Percentiles rank a stretch among this genome's conserved stretches.
Evolutionary conservation across 352 stramenopile genomes (phyloP).

Genomic region (Phytophthora hybrid): DNA sequence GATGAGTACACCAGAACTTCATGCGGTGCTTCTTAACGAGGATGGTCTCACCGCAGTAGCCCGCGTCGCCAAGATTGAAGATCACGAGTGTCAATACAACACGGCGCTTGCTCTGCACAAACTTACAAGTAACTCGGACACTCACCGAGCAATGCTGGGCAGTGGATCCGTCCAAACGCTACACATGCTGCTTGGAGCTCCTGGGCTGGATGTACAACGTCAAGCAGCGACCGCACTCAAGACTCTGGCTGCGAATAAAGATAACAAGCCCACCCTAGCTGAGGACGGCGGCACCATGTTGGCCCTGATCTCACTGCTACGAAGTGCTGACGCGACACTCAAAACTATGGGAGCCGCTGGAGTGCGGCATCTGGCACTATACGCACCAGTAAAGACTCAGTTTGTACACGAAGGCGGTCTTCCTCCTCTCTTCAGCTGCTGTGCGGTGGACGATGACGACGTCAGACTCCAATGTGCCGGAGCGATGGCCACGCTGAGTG

Average conservation of each 20-base stretch:
- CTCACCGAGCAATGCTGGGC: conserved; percentile 73
- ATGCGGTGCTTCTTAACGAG: conserved; percentile 83
- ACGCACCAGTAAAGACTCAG: conserved; percentile 70
- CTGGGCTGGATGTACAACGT: conserved; percentile 79
- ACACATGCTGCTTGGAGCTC: conserved; percentile 76
- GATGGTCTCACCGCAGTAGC: conserved; percentile 86
- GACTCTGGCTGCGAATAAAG: conserved; percentile 90
- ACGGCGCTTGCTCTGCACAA: conserved; percentile 91
- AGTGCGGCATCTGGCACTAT: conserved; percentile 90
- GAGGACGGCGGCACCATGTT: conserved; percentile 86
- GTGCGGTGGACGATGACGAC: conserved; percentile 71
- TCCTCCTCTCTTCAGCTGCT: conserved; percentile 69
- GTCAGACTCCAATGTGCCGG: conserved; percentile 91
- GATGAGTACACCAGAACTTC: conserved; percentile 81
- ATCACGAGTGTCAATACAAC: conserved; percentile 94
- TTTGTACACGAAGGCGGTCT: conserved; percentile 79
- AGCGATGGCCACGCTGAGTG: conserved; percentile 91
- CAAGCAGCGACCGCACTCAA: conserved; percentile 94
- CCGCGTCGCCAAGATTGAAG: conserved; percentile 89
- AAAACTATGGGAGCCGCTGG: conserved; percentile 90
- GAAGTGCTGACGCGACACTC: conserved; percentile 79
- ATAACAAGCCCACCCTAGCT: conserved; percentile 91
- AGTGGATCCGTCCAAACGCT: conserved; percentile 70
- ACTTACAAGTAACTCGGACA: conserved; percentile 76
- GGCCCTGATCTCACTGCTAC: conserved; percentile 85